Conservation (phyloP, 2,329 filamentous ascomycete species). For the Ophiostoma triangulosporum region DNA sequence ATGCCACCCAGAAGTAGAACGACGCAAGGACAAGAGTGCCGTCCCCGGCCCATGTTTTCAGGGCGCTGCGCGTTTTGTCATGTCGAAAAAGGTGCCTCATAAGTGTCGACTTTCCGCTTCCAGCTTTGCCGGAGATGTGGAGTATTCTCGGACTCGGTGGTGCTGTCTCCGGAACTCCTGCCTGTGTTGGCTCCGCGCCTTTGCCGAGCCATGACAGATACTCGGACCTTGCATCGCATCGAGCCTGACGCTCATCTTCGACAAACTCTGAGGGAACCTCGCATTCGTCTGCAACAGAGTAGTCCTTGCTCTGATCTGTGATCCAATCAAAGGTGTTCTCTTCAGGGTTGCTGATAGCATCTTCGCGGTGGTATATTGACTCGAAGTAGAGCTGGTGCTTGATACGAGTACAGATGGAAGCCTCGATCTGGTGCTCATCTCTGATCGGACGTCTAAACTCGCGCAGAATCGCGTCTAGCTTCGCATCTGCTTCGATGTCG, state of each 20-base stretch:
- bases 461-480: neutral
- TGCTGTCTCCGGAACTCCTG: neutral
- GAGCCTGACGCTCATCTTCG: neutral
- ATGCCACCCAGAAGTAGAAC: neutral
- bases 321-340: neutral
- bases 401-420: neutral
- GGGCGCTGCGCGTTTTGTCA: neutral
- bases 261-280: neutral
- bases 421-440: neutral
- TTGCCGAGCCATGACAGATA: neutral
- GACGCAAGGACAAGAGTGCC: neutral
- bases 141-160: neutral
- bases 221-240: neutral
- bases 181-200: neutral
- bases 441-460: neutral
- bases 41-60: neutral
- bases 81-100: neutral
- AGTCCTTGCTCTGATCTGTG: neutral
- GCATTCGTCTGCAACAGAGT: neutral
- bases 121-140: neutral
- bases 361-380: neutral
- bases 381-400: neutral
- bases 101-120: neutral
- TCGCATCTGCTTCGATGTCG: neutral
- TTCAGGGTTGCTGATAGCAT: neutral